Evolutionary conservation across 208 protist genomes (phyloP).

Genomic region (Wallacemonas sp.): DNA sequence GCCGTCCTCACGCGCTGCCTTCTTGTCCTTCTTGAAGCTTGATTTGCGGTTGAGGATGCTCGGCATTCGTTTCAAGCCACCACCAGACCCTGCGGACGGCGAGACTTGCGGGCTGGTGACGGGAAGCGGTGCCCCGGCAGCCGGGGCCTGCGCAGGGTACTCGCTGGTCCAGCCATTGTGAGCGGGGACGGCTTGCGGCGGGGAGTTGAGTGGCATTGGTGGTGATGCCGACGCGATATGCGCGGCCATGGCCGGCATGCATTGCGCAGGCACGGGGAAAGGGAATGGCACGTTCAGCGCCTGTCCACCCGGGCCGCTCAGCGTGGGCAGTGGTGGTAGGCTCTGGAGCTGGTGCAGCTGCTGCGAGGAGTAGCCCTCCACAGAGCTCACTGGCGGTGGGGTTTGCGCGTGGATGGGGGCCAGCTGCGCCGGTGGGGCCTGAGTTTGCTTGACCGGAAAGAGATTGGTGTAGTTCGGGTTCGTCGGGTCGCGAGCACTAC

Average conservation of each 20-base stretch:
- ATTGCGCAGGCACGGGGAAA: constrained; percentile 1
- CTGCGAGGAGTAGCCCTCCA: not conserved
- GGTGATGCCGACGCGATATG: not conserved
- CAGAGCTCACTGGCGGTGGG: not conserved
- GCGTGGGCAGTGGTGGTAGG: constrained; percentile 5
- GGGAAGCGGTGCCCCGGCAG: not conserved
- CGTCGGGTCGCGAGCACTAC: not conserved
- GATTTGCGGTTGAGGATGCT: constrained; percentile 36
- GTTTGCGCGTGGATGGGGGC: not conserved
- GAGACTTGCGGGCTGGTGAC: not conserved
- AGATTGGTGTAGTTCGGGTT: constrained; percentile 9
- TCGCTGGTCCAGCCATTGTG: not conserved
- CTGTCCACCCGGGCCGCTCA: constrained; percentile 1
- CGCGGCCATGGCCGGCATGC: not conserved
- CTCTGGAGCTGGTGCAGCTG: constrained; percentile 8
- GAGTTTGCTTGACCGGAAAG: not conserved
- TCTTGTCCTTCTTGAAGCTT: constrained; percentile 37
- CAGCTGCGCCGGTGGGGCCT: not conserved
- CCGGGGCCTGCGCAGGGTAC: not conserved
- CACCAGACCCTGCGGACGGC: not conserved
- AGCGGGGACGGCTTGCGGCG: not conserved
- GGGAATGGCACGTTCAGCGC: constrained; percentile 14
- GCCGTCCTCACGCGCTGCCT: not conserved
- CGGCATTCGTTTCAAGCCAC: constrained; percentile 5
- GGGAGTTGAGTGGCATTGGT: not conserved